Percentiles rank a stretch among this genome's conserved stretches.
Conservation (phyloP, 306 rosid genomes). For the Sindora glabra region DNA sequence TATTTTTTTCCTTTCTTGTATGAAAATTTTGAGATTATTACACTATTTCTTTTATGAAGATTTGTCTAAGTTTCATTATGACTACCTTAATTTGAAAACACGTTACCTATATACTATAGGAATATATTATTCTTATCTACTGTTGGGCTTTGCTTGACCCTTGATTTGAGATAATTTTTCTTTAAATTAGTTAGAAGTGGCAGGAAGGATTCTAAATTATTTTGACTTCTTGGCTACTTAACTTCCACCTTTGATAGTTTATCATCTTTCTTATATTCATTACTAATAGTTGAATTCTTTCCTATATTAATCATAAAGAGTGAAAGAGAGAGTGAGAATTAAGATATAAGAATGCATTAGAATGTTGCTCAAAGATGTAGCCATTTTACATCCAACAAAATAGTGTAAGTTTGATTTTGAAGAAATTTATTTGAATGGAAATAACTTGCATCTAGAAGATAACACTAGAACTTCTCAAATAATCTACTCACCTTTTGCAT, state of each 20-base stretch:
- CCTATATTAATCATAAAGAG: too few relatives aligned
- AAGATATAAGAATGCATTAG: background rate
- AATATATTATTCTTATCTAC: too few relatives aligned
- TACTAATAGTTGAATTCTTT: slow-evolving; percentile 43
- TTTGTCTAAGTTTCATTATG: too few relatives aligned
- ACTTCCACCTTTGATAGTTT: slow-evolving; percentile 47
- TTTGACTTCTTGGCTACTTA: slow-evolving; percentile 37
- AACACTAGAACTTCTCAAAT: slow-evolving; percentile 4
- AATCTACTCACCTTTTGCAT: slow-evolving; percentile 62
- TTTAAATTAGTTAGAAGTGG: slow-evolving; percentile 72
- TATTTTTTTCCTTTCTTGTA: too few relatives aligned
- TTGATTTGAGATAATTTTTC: slow-evolving; percentile 47
- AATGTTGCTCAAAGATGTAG: background rate
- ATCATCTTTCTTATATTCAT: slow-evolving; percentile 61
- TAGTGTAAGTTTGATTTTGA: background rate
- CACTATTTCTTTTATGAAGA: too few relatives aligned
- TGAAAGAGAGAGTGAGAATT: too few relatives aligned
- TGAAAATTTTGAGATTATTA: too few relatives aligned
- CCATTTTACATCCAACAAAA: background rate
- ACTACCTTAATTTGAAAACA: too few relatives aligned
- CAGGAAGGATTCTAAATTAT: slow-evolving; percentile 51
- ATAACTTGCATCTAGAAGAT: slow-evolving; percentile 12
- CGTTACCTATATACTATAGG: too few relatives aligned
- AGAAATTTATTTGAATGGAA: background rate
- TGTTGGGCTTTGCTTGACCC: slow-evolving; percentile 65